Conservation (phyloP, 257 asterid genomes). For the Schizonepeta tenuifolia region DNA sequence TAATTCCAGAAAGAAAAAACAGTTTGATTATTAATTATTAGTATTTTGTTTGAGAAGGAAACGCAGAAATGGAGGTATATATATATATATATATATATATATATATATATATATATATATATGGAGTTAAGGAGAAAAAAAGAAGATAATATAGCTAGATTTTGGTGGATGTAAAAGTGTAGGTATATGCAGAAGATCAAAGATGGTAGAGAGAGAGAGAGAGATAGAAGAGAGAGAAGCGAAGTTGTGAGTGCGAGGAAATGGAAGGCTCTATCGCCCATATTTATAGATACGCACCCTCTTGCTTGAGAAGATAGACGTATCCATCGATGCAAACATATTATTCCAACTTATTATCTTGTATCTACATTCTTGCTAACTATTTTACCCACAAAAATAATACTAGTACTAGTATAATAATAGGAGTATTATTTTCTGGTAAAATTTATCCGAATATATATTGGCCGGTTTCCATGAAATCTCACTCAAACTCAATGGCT, state of each 20-base stretch:
- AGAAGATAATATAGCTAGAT: background rate
- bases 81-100: too few relatives aligned
- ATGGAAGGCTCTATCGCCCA: background rate
- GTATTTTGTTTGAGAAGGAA: background rate
- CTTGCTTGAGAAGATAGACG: background rate
- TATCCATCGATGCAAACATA: background rate
- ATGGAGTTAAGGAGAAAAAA: background rate
- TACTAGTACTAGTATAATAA: background rate
- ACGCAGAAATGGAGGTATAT: background rate
- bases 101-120: too few relatives aligned
- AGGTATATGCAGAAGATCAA: background rate
- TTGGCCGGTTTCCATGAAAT: conserved; percentile 17
- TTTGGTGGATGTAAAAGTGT: background rate
- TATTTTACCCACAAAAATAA: too few relatives aligned
- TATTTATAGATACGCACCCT: conserved; percentile 12
- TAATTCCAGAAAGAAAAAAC: background rate
- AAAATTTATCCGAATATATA: background rate
- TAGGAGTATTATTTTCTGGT: too few relatives aligned
- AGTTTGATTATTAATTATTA: conserved; percentile 8
- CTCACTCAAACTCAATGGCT: background rate
- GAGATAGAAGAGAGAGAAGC: background rate
- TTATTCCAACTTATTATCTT: background rate
- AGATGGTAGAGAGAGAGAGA: background rate
- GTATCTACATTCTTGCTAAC: too few relatives aligned
- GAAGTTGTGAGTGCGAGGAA: conserved; percentile 1